Evolutionary conservation across 306 rosid genomes (phyloP).

Genomic region (Luffa aegyptiaca): DNA sequence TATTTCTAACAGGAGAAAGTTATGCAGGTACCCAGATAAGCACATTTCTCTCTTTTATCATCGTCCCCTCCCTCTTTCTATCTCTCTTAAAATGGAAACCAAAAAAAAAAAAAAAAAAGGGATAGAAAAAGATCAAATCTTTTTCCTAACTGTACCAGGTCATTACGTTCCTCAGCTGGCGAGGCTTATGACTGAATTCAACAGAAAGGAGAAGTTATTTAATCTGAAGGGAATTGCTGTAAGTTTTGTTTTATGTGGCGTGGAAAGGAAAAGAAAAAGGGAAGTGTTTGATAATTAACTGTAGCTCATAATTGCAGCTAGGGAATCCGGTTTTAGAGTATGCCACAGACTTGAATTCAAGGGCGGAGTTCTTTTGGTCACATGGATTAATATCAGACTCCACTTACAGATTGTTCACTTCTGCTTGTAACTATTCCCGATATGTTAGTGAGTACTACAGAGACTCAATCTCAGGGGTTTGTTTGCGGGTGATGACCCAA

Average conservation of each 20-base stretch:
- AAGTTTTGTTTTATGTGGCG: conserved; percentile 10
- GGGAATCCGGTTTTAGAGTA: conserved; percentile 26
- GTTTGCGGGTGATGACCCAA: conserved; percentile 49
- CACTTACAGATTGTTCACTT: conserved; percentile 27
- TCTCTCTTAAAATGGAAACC: not conserved
- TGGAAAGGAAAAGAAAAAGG: not conserved
- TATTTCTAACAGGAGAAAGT: conserved; percentile 38
- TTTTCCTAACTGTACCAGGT: conserved; percentile 7
- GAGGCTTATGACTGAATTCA: conserved; percentile 33
- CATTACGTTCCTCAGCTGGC: conserved; percentile 50
- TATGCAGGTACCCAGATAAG: conserved; percentile 23
- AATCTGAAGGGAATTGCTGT: conserved; percentile 48
- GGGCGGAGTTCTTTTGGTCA: conserved; percentile 41
- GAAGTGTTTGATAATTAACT: not conserved
- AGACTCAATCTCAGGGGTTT: conserved; percentile 21
- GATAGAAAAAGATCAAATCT: not conserved
- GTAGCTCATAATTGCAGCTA: not conserved
- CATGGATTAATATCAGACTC: conserved; percentile 41
- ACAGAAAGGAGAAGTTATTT: conserved; percentile 18
- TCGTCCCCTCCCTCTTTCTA: not conserved
- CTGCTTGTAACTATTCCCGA: conserved; percentile 32
- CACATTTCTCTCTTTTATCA: not conserved
- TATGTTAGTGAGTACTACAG: conserved; percentile 31
- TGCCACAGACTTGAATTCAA: conserved; percentile 30
- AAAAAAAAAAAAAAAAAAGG: no score